Conservation (phyloP, 108 stramenopile genomes). For the Nitzschia sp. region DNA sequence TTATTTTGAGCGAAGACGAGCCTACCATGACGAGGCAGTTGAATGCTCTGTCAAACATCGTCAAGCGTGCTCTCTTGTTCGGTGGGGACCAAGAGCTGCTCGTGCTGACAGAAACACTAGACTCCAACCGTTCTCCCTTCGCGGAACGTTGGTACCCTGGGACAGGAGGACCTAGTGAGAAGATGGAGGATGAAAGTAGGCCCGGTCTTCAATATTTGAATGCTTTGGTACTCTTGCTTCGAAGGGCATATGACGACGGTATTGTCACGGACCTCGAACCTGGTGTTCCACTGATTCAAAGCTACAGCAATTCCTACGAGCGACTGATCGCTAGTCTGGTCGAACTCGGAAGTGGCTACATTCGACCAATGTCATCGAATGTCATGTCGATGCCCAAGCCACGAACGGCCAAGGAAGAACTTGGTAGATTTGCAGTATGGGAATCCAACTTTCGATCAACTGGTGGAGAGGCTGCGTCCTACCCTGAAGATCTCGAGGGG, state of each 20-base stretch:
- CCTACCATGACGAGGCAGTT: constrained; percentile 87
- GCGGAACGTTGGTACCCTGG: constrained; percentile 81
- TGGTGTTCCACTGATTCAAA: constrained; percentile 52
- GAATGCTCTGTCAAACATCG: constrained; percentile 84
- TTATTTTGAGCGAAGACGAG: constrained; percentile 70
- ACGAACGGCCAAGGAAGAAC: constrained; percentile 70
- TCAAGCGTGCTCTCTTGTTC: constrained; percentile 72
- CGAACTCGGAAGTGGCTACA: constrained; percentile 81
- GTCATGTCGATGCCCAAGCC: constrained; percentile 60
- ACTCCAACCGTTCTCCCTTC: constrained; percentile 72
- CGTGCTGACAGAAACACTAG: constrained; percentile 77
- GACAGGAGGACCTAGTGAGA: constrained; percentile 18
- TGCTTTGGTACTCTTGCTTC: constrained; percentile 63
- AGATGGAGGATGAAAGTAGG: constrained; percentile 52
- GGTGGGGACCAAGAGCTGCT: constrained; percentile 84
- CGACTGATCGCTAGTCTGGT: constrained; percentile 69
- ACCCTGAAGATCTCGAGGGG: constrained; percentile 81
- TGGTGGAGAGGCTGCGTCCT: constrained; percentile 45
- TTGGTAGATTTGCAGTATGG: constrained; percentile 84
- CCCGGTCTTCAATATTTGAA: constrained; percentile 84
- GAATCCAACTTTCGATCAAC: constrained; percentile 69
- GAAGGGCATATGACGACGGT: constrained; percentile 72
- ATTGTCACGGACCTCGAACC: constrained; percentile 62
- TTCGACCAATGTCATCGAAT: constrained; percentile 53
- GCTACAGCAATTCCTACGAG: constrained; percentile 77